Conservation (phyloP, 2,329 filamentous ascomycete species). For the Calonectria pteridis region DNA sequence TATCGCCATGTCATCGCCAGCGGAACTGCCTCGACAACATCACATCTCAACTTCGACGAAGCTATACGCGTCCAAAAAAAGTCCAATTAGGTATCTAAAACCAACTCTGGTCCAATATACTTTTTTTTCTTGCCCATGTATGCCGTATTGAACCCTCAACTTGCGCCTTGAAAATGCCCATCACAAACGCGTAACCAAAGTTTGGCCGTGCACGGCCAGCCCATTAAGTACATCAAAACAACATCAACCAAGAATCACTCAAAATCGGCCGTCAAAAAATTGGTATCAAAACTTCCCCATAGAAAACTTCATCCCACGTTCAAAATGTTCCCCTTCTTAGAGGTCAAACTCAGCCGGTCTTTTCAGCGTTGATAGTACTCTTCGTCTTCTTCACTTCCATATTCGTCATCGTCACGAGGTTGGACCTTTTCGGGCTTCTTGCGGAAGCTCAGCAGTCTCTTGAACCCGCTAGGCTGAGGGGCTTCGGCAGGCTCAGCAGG, state of each 20-base stretch:
- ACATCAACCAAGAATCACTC: neutral
- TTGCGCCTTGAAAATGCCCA: conserved; percentile 13
- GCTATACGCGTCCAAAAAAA: neutral
- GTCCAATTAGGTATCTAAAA: neutral
- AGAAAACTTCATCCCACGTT: neutral
- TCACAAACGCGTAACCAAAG: neutral
- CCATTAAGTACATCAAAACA: neutral
- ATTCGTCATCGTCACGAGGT: conserved; percentile 38
- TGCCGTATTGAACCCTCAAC: neutral
- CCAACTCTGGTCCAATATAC: neutral
- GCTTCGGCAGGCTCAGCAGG: conserved; percentile 27
- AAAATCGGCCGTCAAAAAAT: neutral
- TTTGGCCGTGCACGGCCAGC: neutral
- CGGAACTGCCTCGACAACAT: neutral
- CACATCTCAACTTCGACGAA: neutral
- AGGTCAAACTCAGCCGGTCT: conserved; percentile 5
- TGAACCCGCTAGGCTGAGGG: conserved; percentile 51
- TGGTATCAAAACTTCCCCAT: neutral
- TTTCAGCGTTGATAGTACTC: conserved; percentile 19
- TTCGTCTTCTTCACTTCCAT: conserved; percentile 42
- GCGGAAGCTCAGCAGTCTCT: conserved; percentile 60
- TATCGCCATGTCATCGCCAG: neutral
- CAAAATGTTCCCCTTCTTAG: neutral
- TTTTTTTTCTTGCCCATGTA: conserved; percentile 9
- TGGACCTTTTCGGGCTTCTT: conserved; percentile 48